phyloP scores from a whole-genome alignment of 2,329 filamentous ascomycete genomes.

The Fusarium protoensiforme region DNA sequence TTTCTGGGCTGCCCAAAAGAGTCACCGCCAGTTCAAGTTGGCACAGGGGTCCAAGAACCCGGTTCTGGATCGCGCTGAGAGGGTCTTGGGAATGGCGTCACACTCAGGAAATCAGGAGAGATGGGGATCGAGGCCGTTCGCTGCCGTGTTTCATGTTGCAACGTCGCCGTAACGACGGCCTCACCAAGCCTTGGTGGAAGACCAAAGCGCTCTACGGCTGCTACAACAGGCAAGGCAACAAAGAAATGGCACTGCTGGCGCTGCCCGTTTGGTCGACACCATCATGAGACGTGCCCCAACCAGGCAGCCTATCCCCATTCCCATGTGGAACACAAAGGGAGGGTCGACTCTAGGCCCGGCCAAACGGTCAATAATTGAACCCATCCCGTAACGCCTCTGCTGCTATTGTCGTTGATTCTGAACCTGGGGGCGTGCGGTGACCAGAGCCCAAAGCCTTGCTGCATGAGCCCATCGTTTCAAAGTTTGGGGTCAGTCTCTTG shows the following conservation, averaged over 20 bases:
- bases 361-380: slow-evolving; percentile 5
- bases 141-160: slow-evolving; percentile 19
- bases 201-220: slow-evolving; percentile 3
- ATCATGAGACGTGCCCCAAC: neutral
- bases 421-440: neutral
- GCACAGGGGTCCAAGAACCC: slow-evolving; percentile 23
- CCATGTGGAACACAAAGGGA: neutral
- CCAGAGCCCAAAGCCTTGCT: neutral
- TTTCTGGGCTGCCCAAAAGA: slow-evolving; percentile 19
- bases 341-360: neutral
- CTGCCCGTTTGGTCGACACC: neutral
- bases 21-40: slow-evolving; percentile 30
- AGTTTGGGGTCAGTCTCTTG: neutral
- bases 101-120: slow-evolving; percentile 8
- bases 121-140: slow-evolving; percentile 21
- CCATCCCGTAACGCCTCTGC: neutral
- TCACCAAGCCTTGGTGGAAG: slow-evolving; percentile 1
- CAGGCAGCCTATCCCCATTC: neutral
- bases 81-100: slow-evolving; percentile 8
- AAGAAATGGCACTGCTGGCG: neutral
- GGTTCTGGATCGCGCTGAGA: slow-evolving; percentile 17
- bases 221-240: slow-evolving; percentile 3
- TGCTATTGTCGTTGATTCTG: neutral
- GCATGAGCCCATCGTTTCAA: neutral
- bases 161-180: slow-evolving; percentile 12